A percentile compares a stretch with the other conserved stretches of the same genome.
Evolutionary conservation across 208 protist genomes (phyloP).

Genomic region (Crithidia mellificae): DNA sequence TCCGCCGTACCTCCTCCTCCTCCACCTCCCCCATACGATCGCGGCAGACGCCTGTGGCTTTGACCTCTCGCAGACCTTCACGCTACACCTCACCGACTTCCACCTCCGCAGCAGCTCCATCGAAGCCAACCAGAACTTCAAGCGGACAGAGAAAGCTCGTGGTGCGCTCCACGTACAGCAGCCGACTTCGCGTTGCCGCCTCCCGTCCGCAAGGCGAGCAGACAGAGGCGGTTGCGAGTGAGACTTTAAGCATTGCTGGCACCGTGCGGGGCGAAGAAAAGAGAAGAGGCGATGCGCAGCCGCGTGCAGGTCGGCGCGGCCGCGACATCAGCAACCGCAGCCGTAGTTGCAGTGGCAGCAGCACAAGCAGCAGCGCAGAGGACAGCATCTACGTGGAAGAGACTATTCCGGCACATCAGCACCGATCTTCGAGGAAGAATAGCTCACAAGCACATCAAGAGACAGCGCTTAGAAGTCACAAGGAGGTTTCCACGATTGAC

Average conservation of each 20-base stretch:
- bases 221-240: neutral
- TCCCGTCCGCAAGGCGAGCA: neutral
- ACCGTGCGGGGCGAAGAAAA: neutral
- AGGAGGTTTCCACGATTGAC: neutral
- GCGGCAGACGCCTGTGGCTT: neutral
- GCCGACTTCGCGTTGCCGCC: conserved; percentile 17
- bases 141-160: conserved; percentile 13
- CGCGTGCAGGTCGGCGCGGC: too few species aligned
- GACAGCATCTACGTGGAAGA: neutral
- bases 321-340: neutral
- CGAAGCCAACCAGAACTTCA: too few species aligned
- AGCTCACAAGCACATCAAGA: too few species aligned
- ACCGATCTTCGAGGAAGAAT: neutral
- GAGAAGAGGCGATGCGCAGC: too few species aligned
- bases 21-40: neutral
- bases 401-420: neutral
- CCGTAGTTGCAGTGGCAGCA: neutral
- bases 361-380: neutral
- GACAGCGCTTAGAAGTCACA: neutral
- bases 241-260: neutral
- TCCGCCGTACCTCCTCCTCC: conserved; percentile 20
- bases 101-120: too few species aligned
- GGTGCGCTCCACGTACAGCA: conserved; percentile 29
- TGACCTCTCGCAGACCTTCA: neutral
- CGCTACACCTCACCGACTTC: too few species aligned